Base-by-base conservation (phyloP, 257 asterid species). In the Solanum virginianum region DNA sequence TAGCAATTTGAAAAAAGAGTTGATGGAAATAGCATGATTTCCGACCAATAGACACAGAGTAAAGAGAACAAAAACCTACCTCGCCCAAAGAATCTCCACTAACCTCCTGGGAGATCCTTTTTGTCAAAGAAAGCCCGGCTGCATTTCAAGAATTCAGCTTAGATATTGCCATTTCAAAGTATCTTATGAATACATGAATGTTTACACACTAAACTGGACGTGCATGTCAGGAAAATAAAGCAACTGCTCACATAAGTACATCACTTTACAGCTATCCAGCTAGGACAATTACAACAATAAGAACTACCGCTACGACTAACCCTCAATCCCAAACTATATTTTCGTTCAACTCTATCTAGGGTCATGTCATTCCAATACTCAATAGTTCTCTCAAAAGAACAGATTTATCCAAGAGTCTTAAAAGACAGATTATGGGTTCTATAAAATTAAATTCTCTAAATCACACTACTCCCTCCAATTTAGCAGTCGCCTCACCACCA, bases 51-150 rank as follows among this genome's bases (percentile, higher is more conserved):
- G 16, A 10, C 24, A 53, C 1, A 10, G 49, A 53, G 26, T 10
- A 53, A 9, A 1, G 63, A 10, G 22, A 79, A 16, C 83, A 53
- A 49, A 79, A 53, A 36, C 65, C 26, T 53, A 79, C 83, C 15
- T 79, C 83, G 0, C 83, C 83, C 83, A 79, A 29, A 16, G 83
- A 17, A 79, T 79, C 83, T 79, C 83, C 83, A 18, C 66, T 79
- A 53, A 79, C 83, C 5, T 79, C 83, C 65, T 79, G 83, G 66
- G 83, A 79, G 66, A 79, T 53, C 65, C 83, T 79, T 79, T 79
- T 79, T 79, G 83, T 79, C 83, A 6, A 79, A 79, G 83, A 79
- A 79, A 32, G 83, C 83, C 17, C 83, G 83, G 49, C 83, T 79
- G 83, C 83, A 53, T 29, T 26, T 79, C 15, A 79, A 53, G 49